phyloP scores from a whole-genome alignment of 78 protist species.

The Dictyostelium discoideum region DNA sequence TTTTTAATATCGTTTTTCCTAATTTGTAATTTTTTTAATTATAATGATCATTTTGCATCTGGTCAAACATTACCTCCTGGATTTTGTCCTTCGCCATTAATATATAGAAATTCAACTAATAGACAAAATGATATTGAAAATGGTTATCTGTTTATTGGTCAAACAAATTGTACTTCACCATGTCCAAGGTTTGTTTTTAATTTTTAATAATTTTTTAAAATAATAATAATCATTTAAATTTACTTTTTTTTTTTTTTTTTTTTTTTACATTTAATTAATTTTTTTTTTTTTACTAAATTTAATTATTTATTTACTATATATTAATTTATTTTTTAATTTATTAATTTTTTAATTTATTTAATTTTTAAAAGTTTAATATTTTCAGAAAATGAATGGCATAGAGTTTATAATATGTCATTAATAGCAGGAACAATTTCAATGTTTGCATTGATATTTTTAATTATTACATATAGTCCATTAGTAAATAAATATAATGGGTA shows the following conservation, averaged over 20 bases:
- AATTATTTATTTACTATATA: neutral
- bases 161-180: neutral
- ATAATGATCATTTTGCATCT: neutral
- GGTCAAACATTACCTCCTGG: neutral
- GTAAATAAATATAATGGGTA: neutral
- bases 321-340: neutral
- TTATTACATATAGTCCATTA: neutral
- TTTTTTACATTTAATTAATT: too few relatives aligned
- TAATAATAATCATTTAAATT: too few relatives aligned
- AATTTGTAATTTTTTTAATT: neutral
- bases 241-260: too few relatives aligned
- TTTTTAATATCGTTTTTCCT: neutral
- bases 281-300: neutral
- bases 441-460: neutral
- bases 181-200: conserved; percentile 7
- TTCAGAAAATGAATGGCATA: neutral
- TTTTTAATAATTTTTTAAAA: too few relatives aligned
- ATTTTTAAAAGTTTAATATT: neutral
- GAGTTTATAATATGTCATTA: neutral
- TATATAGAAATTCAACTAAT: conserved; percentile 26
- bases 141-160: conserved; percentile 22
- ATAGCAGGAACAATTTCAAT: neutral
- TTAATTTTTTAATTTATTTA: neutral
- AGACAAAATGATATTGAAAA: neutral
- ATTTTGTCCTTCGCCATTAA: conserved; percentile 32